Evolutionary conservation across 352 stramenopile genomes (phyloP).

Genomic region (Globisporangium barbulae): DNA sequence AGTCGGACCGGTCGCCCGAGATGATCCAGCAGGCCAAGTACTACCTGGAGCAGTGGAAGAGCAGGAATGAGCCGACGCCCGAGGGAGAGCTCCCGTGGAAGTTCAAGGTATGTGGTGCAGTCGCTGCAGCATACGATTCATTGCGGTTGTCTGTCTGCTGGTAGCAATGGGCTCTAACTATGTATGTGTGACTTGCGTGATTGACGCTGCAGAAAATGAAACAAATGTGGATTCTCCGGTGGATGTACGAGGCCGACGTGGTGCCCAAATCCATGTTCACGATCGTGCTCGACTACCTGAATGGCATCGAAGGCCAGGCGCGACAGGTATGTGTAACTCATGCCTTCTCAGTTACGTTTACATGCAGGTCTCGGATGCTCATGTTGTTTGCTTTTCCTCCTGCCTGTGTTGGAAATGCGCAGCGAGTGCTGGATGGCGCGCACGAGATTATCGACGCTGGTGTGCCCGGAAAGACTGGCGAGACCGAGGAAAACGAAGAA

Average conservation of each 20-base stretch:
- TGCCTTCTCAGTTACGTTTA: neutral
- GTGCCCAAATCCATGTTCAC: conserved; percentile 80
- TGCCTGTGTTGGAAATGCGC: neutral
- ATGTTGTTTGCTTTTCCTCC: neutral
- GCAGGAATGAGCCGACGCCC: conserved; percentile 39
- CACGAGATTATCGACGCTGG: conserved; percentile 72
- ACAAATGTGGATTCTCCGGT: conserved; percentile 76
- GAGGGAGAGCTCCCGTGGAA: conserved; percentile 71
- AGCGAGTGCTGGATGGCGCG: conserved; percentile 68
- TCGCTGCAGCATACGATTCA: neutral
- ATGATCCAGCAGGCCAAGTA: conserved; percentile 80
- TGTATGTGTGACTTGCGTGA: conserved; percentile 4
- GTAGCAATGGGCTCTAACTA: neutral
- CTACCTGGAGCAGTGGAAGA: conserved; percentile 79
- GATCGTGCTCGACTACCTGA: conserved; percentile 69
- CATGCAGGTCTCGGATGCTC: neutral
- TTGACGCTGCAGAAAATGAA: conserved; percentile 59
- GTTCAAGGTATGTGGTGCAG: conserved; percentile 53
- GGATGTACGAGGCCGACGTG: conserved; percentile 83
- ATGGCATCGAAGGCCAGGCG: conserved; percentile 62
- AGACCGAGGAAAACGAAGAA: conserved; percentile 47
- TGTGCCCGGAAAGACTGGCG: conserved; percentile 44
- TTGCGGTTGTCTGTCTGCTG: neutral
- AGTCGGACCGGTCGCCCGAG: conserved; percentile 70
- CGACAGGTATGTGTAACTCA: conserved; percentile 30